Conservation (phyloP, 352 stramenopile genomes). For the Phytopythium helicoides region DNA sequence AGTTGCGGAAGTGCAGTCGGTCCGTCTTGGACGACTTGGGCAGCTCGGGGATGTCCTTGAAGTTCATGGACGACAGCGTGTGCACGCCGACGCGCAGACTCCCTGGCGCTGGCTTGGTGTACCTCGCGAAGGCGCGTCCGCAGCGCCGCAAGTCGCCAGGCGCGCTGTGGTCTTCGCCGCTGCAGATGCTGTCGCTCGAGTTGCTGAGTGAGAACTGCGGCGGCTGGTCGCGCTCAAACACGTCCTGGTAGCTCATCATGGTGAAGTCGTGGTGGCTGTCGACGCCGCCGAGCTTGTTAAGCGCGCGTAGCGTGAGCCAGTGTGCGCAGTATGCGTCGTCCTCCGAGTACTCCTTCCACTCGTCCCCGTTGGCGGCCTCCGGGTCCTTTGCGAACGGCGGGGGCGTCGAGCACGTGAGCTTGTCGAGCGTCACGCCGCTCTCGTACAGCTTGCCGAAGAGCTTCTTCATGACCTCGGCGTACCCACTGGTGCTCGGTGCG, state of each 20-base stretch:
- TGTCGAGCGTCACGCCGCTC: slow-evolving; percentile 52
- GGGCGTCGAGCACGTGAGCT: slow-evolving; percentile 56
- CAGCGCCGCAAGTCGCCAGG: background rate
- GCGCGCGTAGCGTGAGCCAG: slow-evolving; percentile 54
- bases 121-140: slow-evolving; percentile 4
- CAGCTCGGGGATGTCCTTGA: slow-evolving; percentile 55
- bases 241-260: slow-evolving; percentile 70
- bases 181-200: background rate
- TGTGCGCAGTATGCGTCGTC: slow-evolving; percentile 71
- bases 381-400: slow-evolving; percentile 39
- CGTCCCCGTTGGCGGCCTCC: slow-evolving; percentile 18
- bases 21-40: slow-evolving; percentile 40
- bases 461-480: slow-evolving; percentile 52
- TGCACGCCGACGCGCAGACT: slow-evolving; percentile 47
- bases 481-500: slow-evolving; percentile 40
- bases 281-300: slow-evolving; percentile 25
- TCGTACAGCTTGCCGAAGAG: slow-evolving; percentile 58
- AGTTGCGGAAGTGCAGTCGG: slow-evolving; percentile 54
- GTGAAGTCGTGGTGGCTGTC: slow-evolving; percentile 63
- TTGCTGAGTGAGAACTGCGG: background rate
- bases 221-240: slow-evolving; percentile 38
- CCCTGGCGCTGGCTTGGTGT: slow-evolving; percentile 8
- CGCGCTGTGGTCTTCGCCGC: background rate
- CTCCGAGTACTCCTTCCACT: slow-evolving; percentile 38
- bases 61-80: slow-evolving; percentile 60